Evolutionary conservation across 2,329 filamentous ascomycete species (phyloP).

Genomic region (Penicillium hordei): DNA sequence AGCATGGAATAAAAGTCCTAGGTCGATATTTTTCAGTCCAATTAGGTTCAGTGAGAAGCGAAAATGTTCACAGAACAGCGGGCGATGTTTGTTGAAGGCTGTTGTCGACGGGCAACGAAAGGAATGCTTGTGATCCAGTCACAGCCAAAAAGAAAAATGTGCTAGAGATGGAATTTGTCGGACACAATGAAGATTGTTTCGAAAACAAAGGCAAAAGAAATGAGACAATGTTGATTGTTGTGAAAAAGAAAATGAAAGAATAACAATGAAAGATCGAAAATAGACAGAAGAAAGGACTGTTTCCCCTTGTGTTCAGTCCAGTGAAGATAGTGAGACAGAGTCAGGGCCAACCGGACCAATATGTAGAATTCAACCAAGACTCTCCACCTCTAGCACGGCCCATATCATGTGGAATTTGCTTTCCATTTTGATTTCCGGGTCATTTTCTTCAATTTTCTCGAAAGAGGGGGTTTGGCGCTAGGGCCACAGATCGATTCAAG

Average conservation of each 20-base stretch:
- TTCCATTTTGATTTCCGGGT: background rate
- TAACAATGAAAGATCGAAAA: background rate
- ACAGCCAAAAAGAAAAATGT: slow-evolving; percentile 18
- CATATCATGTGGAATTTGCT: background rate
- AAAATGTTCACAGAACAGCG: slow-evolving; percentile 14
- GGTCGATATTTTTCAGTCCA: background rate
- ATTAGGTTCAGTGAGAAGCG: slow-evolving; percentile 5
- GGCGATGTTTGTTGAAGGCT: slow-evolving; percentile 14
- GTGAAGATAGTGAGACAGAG: slow-evolving; percentile 6
- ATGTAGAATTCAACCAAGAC: slow-evolving; percentile 19
- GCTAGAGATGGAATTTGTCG: slow-evolving; percentile 17
- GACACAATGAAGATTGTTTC: slow-evolving; percentile 19
- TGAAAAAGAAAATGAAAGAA: background rate
- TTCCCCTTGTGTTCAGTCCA: slow-evolving; percentile 6
- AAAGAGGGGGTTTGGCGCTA: slow-evolving; percentile 7
- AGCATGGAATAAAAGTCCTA: background rate
- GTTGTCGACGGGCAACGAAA: slow-evolving; percentile 29
- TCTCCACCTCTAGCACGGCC: slow-evolving; percentile 9
- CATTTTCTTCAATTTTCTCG: background rate
- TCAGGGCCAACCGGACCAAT: slow-evolving; percentile 1
- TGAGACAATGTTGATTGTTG: slow-evolving; percentile 4
- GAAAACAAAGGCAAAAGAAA: slow-evolving; percentile 7
- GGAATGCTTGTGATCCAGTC: slow-evolving; percentile 34
- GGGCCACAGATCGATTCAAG: slow-evolving; percentile 2
- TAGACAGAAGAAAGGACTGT: slow-evolving; percentile 15